A percentile compares a stretch with the other conserved stretches of the same genome.
Evolutionary conservation across 352 stramenopile genomes (phyloP).

Genomic region (Phytophthora europaea): DNA sequence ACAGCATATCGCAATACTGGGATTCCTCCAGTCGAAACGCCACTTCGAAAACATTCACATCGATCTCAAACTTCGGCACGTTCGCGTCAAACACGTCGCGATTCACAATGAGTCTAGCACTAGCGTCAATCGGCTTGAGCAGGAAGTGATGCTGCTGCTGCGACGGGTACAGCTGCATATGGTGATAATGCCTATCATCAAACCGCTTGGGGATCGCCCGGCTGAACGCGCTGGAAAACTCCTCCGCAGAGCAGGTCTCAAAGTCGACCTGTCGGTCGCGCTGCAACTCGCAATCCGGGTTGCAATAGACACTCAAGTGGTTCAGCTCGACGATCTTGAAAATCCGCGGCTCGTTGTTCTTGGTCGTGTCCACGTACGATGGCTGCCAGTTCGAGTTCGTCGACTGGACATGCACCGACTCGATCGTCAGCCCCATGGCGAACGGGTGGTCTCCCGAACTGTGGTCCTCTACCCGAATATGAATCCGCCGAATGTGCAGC

Average conservation of each 20-base stretch:
- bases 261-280: slow-evolving; percentile 69
- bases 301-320: slow-evolving; percentile 88
- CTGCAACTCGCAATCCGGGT: slow-evolving; percentile 81
- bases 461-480: slow-evolving; percentile 85
- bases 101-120: slow-evolving; percentile 84
- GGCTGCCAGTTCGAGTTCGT: slow-evolving; percentile 91
- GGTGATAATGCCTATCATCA: slow-evolving; percentile 71
- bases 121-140: slow-evolving; percentile 86
- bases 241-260: slow-evolving; percentile 73
- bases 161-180: slow-evolving; percentile 78
- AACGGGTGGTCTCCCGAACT: slow-evolving; percentile 86
- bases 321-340: slow-evolving; percentile 92
- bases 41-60: slow-evolving; percentile 82
- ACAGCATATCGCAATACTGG: slow-evolving; percentile 90
- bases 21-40: slow-evolving; percentile 87
- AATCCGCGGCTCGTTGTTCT: slow-evolving; percentile 87
- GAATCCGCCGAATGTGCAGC: slow-evolving; percentile 88
- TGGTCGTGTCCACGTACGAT: slow-evolving; percentile 82
- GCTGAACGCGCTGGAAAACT: slow-evolving; percentile 84
- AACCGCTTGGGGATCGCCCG: slow-evolving; percentile 87
- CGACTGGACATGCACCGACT: slow-evolving; percentile 88
- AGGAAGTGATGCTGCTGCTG: slow-evolving; percentile 88
- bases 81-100: slow-evolving; percentile 80
- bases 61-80: slow-evolving; percentile 85
- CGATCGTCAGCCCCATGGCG: slow-evolving; percentile 81